Evolutionary conservation across 257 asterid species (phyloP).

Genomic region (Penstemon barbatus): DNA sequence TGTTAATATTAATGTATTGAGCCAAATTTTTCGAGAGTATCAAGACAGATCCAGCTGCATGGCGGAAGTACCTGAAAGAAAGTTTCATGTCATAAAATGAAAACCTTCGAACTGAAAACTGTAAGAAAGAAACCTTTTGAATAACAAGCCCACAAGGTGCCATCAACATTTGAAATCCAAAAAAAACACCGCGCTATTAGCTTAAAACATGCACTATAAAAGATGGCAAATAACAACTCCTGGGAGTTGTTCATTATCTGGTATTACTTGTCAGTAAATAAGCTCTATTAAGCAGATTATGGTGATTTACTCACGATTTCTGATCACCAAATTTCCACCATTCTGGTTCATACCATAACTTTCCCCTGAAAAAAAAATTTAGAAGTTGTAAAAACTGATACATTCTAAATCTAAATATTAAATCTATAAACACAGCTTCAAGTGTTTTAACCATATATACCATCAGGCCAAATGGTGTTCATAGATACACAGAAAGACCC

Average conservation of each 20-base stretch:
- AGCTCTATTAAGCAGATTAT: neutral
- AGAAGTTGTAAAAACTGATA: constrained; percentile 21
- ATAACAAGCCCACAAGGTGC: constrained; percentile 12
- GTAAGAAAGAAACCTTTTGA: neutral
- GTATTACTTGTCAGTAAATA: neutral
- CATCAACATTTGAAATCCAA: constrained; percentile 11
- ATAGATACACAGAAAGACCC: constrained; percentile 1
- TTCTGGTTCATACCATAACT: constrained; percentile 87
- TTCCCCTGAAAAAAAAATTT: constrained; percentile 66
- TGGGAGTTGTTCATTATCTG: neutral
- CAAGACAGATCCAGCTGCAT: constrained; percentile 72
- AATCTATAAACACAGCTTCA: constrained; percentile 7
- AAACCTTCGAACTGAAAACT: constrained; percentile 17
- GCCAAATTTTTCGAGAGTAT: constrained; percentile 73
- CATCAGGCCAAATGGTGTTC: neutral
- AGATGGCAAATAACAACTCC: neutral
- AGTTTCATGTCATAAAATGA: constrained; percentile 17
- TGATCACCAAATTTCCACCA: constrained; percentile 99
- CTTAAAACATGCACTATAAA: neutral
- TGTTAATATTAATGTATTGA: constrained; percentile 71
- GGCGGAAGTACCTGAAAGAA: constrained; percentile 83
- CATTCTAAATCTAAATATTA: constrained; percentile 6
- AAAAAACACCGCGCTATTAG: neutral
- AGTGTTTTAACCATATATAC: constrained; percentile 11
- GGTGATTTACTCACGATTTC: constrained; percentile 67